Base-by-base conservation (phyloP, 1,284 basidiomycete species). In the Cryptococcus sp. region DNA sequence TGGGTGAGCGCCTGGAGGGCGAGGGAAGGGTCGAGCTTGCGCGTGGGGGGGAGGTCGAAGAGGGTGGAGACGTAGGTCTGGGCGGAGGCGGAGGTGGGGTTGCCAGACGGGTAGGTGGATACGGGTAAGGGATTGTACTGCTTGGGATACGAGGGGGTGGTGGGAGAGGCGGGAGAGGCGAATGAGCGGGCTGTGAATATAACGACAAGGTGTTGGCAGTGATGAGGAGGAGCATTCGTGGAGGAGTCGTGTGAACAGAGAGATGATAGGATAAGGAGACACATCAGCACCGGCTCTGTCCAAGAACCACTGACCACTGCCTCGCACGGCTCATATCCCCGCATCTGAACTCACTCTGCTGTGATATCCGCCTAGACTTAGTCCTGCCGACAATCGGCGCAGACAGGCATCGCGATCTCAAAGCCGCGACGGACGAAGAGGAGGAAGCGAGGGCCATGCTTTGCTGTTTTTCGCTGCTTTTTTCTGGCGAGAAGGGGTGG, bases 1-100 rank as follows among this genome's bases (percentile, higher is more conserved):
- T 78, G 77, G 7, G 75, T 77, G 45, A 77, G 62, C 52, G 73
- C 71, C 55, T 76, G 75, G 24, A 78, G 67, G 8, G 75, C 70
- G 37, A 77, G 68, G 28, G 59, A 50, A 2, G 70, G 70, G n/a
- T 75, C 65, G 64, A 78, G 71, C 50, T 64, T 60, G 9, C 63
- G 66, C 4, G 61, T 28, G 11, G 68, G 50, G 5, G 73, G 71
- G 2, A 78, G 64, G 39, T 56, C 52, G 39, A 78, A 65, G 28
- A 77, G 63, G 40, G 70, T 56, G 43, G 67, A 62, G 37, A 78
- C 64, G 65, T 70, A 77, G 15, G 56, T 36, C 44, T 66, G 64
- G 21, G 76, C 76, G 16, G 53, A 57, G 12, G 50, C 28, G 18
- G 56, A 48, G 5, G 60, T 62, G 38, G 53, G 55, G 50, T 39